phyloP scores from a whole-genome alignment of 1,284 basidiomycete species.

The Dichomitus squalens region DNA sequence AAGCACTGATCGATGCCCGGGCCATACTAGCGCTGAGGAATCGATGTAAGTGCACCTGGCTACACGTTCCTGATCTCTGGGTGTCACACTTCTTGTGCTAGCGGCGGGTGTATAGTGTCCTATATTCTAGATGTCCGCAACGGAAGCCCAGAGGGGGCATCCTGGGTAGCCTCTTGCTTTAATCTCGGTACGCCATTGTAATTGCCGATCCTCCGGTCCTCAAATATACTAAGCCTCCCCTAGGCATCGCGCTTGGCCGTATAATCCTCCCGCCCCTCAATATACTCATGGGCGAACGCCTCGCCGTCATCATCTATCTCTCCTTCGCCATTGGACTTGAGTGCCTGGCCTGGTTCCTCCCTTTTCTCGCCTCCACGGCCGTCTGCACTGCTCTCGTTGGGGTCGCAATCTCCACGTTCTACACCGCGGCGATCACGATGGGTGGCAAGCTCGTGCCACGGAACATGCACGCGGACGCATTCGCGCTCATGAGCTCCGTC shows the following conservation, averaged over 20 bases:
- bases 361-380: slow-evolving; percentile 34
- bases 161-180: slow-evolving; percentile 37
- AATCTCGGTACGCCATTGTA: slow-evolving; percentile 29
- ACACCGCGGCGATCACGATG: slow-evolving; percentile 34
- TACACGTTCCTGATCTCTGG: too few relatives aligned
- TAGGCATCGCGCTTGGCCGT: slow-evolving; percentile 35
- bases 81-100: too few relatives aligned
- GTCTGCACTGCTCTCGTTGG: slow-evolving; percentile 37
- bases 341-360: slow-evolving; percentile 35
- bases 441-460: slow-evolving; percentile 35
- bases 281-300: slow-evolving; percentile 35
- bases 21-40: slow-evolving; percentile 33
- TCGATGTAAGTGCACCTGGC: slow-evolving; percentile 30
- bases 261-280: slow-evolving; percentile 35
- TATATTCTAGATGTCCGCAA: slow-evolving; percentile 34
- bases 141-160: slow-evolving; percentile 33
- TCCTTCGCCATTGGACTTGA: slow-evolving; percentile 33
- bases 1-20: not conserved
- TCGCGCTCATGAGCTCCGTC: slow-evolving; percentile 36
- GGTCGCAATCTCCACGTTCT: slow-evolving; percentile 38
- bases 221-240: not conserved
- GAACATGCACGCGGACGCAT: slow-evolving; percentile 36
- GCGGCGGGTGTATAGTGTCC: slow-evolving; percentile 37
- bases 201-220: not conserved
- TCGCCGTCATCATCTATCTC: slow-evolving; percentile 35